Evolutionary conservation across 495 filamentous ascomycete genomes (phyloP).

Genomic region (Penicillium herquei): DNA sequence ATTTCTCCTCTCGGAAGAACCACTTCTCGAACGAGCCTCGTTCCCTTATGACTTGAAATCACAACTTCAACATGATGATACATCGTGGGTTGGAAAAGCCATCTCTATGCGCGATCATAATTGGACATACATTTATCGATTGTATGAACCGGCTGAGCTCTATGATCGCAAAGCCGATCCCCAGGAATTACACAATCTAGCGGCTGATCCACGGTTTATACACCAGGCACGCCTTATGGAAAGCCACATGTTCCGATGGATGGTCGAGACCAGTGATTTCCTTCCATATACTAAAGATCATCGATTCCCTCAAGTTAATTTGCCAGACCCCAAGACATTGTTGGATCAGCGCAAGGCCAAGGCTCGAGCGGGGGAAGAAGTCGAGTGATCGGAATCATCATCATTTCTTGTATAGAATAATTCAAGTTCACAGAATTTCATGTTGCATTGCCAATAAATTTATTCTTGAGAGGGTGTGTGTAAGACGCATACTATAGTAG

Average conservation of each 20-base stretch:
- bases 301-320: background rate
- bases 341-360: background rate
- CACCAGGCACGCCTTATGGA: slow-evolving; percentile 12
- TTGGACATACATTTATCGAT: slow-evolving; percentile 13
- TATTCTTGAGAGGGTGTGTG: background rate
- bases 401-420: background rate
- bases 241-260: slow-evolving; percentile 21
- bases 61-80: slow-evolving; percentile 31
- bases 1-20: slow-evolving; percentile 10
- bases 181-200: slow-evolving; percentile 22
- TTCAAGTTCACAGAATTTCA: background rate
- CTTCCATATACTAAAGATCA: background rate
- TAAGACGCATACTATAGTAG: background rate
- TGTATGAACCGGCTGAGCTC: too few relatives aligned
- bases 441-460: slow-evolving; percentile 1
- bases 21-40: too few relatives aligned
- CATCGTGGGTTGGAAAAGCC: slow-evolving; percentile 23
- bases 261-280: slow-evolving; percentile 18
- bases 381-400: background rate
- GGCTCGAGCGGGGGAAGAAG: background rate
- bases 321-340: background rate
- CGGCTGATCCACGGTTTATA: slow-evolving; percentile 12
- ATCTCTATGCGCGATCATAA: slow-evolving; percentile 20
- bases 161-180: slow-evolving; percentile 8
- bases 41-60: background rate